Evolutionary conservation across 23 red algal genomes (phyloP).

Genomic region (Cyanidioschyzon merolae): DNA sequence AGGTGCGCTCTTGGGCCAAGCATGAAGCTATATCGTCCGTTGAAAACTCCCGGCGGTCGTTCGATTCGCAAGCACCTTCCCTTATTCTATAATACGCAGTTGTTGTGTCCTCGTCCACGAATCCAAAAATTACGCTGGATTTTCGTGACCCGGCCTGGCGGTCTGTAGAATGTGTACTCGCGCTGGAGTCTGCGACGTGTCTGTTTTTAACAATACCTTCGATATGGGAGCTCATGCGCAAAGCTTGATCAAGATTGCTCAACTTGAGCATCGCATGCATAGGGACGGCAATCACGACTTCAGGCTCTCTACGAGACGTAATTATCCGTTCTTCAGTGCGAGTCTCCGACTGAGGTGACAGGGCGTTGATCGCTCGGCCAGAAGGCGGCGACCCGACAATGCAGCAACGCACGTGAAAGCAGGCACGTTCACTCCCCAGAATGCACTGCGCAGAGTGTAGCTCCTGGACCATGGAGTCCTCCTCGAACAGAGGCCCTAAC

Average conservation of each 20-base stretch:
- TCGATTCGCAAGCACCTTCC: slow-evolving; percentile 5
- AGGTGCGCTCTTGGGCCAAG: no score
- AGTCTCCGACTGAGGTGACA: no score
- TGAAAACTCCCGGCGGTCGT: no score
- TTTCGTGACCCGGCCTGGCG: neutral
- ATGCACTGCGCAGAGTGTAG: neutral
- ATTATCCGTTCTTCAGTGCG: no score
- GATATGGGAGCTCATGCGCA: neutral
- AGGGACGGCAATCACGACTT: slow-evolving; percentile 36
- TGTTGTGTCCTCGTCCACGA: slow-evolving; percentile 66
- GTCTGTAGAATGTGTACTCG: neutral
- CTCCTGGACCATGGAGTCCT: neutral
- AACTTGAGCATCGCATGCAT: slow-evolving; percentile 16
- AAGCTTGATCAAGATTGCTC: neutral
- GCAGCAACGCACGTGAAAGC: neutral
- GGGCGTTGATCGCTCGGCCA: neutral
- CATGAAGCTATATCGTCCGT: no score
- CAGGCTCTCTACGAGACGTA: slow-evolving; percentile 8
- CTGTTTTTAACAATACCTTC: neutral
- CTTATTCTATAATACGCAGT: slow-evolving; percentile 67
- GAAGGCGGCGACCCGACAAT: neutral
- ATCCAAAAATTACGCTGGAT: slow-evolving; percentile 32
- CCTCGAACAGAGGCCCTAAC: neutral
- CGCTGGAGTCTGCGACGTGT: neutral
- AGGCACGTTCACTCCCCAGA: neutral